phyloP scores from a whole-genome alignment of 345 rosid species.

The Lepidium africanum region DNA sequence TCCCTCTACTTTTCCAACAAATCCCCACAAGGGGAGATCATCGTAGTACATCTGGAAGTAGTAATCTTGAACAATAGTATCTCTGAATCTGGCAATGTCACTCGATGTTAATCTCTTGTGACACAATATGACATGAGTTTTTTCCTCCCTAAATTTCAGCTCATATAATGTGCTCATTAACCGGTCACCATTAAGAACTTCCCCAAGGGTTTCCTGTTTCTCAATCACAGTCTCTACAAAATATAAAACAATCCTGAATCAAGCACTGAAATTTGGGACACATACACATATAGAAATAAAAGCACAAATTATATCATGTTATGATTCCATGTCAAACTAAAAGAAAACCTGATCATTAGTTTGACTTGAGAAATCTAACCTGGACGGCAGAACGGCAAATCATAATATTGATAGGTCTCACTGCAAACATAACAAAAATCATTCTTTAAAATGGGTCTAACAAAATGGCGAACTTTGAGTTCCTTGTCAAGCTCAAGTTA shows the following conservation, averaged over 20 bases:
- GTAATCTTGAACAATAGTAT: slow-evolving; percentile 50
- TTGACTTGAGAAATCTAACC: slow-evolving; percentile 46
- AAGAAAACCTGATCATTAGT: neutral
- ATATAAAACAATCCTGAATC: neutral
- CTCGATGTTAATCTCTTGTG: slow-evolving; percentile 36
- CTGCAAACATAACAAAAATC: slow-evolving; percentile 36
- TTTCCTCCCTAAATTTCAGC: slow-evolving; percentile 50
- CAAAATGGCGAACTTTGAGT: slow-evolving; percentile 4
- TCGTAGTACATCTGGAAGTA: slow-evolving; percentile 88
- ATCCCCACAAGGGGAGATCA: slow-evolving; percentile 91
- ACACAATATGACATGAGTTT: slow-evolving; percentile 35
- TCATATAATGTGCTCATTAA: slow-evolving; percentile 44
- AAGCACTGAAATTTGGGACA: neutral
- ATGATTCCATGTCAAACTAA: neutral
- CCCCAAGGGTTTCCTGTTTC: slow-evolving; percentile 64
- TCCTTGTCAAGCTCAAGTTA: slow-evolving; percentile 1
- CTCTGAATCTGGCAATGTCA: slow-evolving; percentile 49
- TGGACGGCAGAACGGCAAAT: slow-evolving; percentile 74
- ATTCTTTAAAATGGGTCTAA: neutral
- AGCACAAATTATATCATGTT: neutral
- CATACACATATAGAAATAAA: neutral
- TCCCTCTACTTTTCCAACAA: slow-evolving; percentile 67
- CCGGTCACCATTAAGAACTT: slow-evolving; percentile 77
- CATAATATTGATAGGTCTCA: slow-evolving; percentile 74
- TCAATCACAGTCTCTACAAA: slow-evolving; percentile 47